Percentiles rank a stretch among this genome's conserved stretches.
These are phyloP conservation scores for Dryadomyces quercus-mongolicae DNA, from an alignment of 2,329 filamentous ascomycete genomes.

Conservation along the genomic window DNA sequence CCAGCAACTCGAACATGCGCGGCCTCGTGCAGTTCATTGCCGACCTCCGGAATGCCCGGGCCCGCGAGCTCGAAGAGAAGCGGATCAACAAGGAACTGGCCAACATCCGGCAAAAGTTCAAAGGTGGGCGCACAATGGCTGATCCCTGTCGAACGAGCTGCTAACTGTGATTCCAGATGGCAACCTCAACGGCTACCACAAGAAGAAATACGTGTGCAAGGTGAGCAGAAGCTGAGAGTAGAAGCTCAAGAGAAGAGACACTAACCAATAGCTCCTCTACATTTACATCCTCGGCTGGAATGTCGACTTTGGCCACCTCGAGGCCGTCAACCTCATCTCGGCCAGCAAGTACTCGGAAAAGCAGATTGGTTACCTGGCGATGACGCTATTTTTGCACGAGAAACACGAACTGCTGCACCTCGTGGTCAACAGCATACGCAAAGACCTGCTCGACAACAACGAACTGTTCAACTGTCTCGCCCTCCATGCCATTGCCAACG, in stretches of 20 bases:
- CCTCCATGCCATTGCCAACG: conserved; percentile 93
- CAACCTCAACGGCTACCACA: conserved; percentile 89
- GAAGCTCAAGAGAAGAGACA: neutral
- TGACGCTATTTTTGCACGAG: conserved; percentile 94
- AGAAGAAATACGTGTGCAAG: conserved; percentile 99
- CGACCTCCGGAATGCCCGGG: conserved; percentile 86
- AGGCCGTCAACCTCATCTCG: conserved; percentile 95
- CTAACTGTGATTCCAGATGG: conserved; percentile 48
- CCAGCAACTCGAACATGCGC: conserved; percentile 56
- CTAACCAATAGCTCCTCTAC: conserved; percentile 57
- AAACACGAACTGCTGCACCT: conserved; percentile 91
- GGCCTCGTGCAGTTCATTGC: conserved; percentile 97
- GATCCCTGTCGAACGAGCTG: conserved; percentile 13
- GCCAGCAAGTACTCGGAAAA: conserved; percentile 97
- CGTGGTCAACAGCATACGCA: conserved; percentile 96
- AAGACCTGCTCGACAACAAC: conserved; percentile 88
- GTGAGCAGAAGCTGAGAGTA: conserved; percentile 30
- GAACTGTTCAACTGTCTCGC: conserved; percentile 96
- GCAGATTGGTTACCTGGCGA: conserved; percentile 95
- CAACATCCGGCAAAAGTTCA: conserved; percentile 98
- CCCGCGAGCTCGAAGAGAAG: conserved; percentile 94
- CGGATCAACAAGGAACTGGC: conserved; percentile 98
- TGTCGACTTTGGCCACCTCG: conserved; percentile 95
- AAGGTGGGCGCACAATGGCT: conserved; percentile 35
- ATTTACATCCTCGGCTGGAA: conserved; percentile 99